Evolutionary conservation across 2,329 filamentous ascomycete species (phyloP).

Genomic region (Alternaria longipes): DNA sequence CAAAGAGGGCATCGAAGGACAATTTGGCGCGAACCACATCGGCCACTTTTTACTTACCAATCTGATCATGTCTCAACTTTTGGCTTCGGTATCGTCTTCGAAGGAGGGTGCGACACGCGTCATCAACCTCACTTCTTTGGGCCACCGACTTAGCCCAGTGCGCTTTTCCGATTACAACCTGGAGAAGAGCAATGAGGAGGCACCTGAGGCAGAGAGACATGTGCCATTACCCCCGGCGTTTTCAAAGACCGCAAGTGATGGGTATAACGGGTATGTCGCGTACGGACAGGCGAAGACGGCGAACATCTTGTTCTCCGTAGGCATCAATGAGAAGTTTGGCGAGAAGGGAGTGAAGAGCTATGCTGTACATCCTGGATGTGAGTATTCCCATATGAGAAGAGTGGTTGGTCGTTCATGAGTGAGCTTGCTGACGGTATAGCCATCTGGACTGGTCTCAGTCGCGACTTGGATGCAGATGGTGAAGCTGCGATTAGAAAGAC

Average conservation of each 20-base stretch:
- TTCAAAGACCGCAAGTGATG: conserved; percentile 20
- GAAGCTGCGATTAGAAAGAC: conserved; percentile 38
- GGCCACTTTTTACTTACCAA: conserved; percentile 59
- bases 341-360: conserved; percentile 38
- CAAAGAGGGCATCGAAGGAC: conserved; percentile 58
- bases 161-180: conserved; percentile 59
- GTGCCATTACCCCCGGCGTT: conserved; percentile 31
- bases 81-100: conserved; percentile 46
- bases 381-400: conserved; percentile 6
- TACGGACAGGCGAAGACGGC: conserved; percentile 47
- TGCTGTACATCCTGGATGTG: conserved; percentile 47
- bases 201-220: conserved; percentile 39
- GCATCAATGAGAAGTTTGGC: conserved; percentile 29
- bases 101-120: conserved; percentile 33
- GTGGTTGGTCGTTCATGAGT: not conserved
- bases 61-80: conserved; percentile 53
- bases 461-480: conserved; percentile 40
- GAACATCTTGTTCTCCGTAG: conserved; percentile 43
- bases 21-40: conserved; percentile 60
- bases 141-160: conserved; percentile 39
- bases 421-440: conserved; percentile 24
- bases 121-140: conserved; percentile 43
- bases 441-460: conserved; percentile 41
- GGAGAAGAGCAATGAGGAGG: conserved; percentile 30
- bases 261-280: conserved; percentile 40